These are phyloP conservation scores for Aspergillus bertholletiae DNA, from an alignment of 495 filamentous ascomycete species.

Conservation along the genomic window DNA sequence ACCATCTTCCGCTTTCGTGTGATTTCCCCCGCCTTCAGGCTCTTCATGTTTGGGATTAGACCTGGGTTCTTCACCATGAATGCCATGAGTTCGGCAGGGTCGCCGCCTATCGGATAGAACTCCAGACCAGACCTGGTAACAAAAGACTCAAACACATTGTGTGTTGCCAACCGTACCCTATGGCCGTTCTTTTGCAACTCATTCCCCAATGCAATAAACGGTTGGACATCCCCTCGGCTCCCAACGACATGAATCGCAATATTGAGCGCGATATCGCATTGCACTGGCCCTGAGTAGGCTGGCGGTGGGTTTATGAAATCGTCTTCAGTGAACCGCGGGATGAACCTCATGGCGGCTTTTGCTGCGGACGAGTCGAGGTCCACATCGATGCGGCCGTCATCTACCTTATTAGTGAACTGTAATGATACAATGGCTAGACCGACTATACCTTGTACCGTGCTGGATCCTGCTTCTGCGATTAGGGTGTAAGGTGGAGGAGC, in stretches of 20 bases:
- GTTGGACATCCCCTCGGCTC: constrained; percentile 52
- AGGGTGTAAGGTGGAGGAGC: background rate
- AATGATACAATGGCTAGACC: background rate
- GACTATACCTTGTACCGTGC: background rate
- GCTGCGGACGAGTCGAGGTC: constrained; percentile 23
- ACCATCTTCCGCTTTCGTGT: constrained; percentile 44
- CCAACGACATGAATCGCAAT: constrained; percentile 55
- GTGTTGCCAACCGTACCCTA: constrained; percentile 62
- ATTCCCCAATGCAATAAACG: constrained; percentile 51
- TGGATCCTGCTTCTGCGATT: background rate
- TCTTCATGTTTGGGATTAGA: constrained; percentile 45
- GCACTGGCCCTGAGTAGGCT: constrained; percentile 10
- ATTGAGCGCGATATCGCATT: constrained; percentile 29
- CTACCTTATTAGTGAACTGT: constrained; percentile 1
- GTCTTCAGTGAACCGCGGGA: constrained; percentile 9
- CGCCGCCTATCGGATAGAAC: constrained; percentile 63
- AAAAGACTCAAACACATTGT: constrained; percentile 56
- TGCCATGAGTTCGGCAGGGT: constrained; percentile 62
- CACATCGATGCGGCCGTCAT: constrained; percentile 25
- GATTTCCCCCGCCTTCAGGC: constrained; percentile 43
- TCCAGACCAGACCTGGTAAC: constrained; percentile 51
- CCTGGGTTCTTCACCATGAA: constrained; percentile 56
- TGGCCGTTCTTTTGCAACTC: constrained; percentile 43
- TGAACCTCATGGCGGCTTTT: constrained; percentile 14
- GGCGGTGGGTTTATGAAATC: constrained; percentile 3